phyloP scores from a whole-genome alignment of 2,329 filamentous ascomycete species.

The Colletotrichum aenigma region DNA sequence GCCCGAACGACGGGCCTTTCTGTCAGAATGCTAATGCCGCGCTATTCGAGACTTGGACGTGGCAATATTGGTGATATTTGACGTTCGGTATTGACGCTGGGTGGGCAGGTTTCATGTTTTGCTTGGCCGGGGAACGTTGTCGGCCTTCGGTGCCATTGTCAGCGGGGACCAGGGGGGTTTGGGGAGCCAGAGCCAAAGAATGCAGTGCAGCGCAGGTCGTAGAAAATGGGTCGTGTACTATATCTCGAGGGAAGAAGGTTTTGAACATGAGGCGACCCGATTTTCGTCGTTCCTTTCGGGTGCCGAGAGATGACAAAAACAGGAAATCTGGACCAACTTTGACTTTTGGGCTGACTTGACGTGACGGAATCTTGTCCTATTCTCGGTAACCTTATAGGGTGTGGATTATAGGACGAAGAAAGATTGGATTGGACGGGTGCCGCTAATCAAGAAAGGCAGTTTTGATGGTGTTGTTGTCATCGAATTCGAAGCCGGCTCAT shows the following conservation, averaged over 20 bases:
- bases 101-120: conserved; percentile 6
- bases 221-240: background rate
- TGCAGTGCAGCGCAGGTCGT: background rate
- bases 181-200: background rate
- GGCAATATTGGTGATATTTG: conserved; percentile 1
- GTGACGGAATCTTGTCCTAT: background rate
- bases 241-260: background rate
- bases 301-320: background rate
- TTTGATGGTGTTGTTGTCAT: too few relatives aligned
- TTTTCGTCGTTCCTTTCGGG: background rate
- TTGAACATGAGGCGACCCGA: background rate
- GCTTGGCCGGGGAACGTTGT: background rate
- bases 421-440: background rate
- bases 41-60: background rate
- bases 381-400: background rate
- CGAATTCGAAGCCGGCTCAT: background rate
- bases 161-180: background rate
- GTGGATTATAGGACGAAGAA: background rate
- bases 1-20: background rate
- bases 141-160: background rate
- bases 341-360: background rate
- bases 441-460: background rate
- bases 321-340: background rate
- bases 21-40: background rate
- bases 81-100: background rate